Percentiles rank a stretch among this genome's conserved stretches.
These are phyloP conservation scores for Vitis amurensis DNA, from an alignment of 164 flowering plant species.

Conservation along the genomic window DNA sequence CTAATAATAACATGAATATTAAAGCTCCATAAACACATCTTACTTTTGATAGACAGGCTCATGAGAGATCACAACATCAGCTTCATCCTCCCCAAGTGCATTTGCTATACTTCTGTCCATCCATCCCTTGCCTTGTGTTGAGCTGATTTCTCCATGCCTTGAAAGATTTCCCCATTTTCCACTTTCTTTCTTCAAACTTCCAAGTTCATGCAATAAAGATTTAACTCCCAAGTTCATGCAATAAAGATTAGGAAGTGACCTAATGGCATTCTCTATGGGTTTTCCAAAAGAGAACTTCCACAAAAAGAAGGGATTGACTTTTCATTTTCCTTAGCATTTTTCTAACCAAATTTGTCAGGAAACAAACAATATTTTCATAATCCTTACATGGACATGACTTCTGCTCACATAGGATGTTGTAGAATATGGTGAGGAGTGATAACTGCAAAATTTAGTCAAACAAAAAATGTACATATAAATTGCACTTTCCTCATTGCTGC, in stretches of 20 bases:
- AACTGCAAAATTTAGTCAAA: slow-evolving; percentile 54
- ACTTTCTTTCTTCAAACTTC: slow-evolving; percentile 43
- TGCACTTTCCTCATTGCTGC: not conserved
- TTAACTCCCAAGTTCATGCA: slow-evolving; percentile 57
- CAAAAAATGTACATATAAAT: not conserved
- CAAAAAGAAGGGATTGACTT: slow-evolving; percentile 83
- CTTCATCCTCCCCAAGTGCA: slow-evolving; percentile 96
- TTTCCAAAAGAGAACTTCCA: slow-evolving; percentile 90
- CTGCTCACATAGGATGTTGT: slow-evolving; percentile 79
- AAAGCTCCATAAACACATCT: slow-evolving; percentile 18
- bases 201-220: slow-evolving; percentile 62
- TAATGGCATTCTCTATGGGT: slow-evolving; percentile 78
- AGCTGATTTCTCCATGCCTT: slow-evolving; percentile 37
- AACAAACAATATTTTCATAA: slow-evolving; percentile 61
- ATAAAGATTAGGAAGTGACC: slow-evolving; percentile 64
- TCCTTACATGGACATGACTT: slow-evolving; percentile 64
- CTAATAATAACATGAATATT: not conserved
- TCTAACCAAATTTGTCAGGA: slow-evolving; percentile 65
- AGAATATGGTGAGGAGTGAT: slow-evolving; percentile 73
- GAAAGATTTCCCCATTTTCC: slow-evolving; percentile 33
- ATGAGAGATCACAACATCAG: slow-evolving; percentile 52
- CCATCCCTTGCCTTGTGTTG: slow-evolving; percentile 36
- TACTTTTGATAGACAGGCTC: slow-evolving; percentile 42
- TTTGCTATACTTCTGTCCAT: slow-evolving; percentile 71
- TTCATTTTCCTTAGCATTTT: slow-evolving; percentile 83